phyloP scores from a whole-genome alignment of 441 rosid species.

The Croton setiger region DNA sequence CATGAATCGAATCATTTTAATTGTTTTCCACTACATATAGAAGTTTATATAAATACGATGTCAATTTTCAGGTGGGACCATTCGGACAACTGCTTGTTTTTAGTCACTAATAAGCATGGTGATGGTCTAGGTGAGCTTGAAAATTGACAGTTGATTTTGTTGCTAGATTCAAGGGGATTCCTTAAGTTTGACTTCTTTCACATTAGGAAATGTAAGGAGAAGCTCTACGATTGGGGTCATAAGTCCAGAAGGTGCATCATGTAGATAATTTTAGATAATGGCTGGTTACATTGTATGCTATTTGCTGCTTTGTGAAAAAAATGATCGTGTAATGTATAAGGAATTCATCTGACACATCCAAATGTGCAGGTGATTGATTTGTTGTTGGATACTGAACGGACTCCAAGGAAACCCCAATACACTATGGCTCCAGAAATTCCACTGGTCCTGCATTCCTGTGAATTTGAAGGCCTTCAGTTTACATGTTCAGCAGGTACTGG shows the following conservation, averaged over 20 bases:
- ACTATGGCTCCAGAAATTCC: constrained; percentile 81
- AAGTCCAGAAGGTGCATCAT: constrained; percentile 4
- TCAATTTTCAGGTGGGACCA: constrained; percentile 22
- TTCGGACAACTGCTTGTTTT: constrained; percentile 9
- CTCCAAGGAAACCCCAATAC: constrained; percentile 77
- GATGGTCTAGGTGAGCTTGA: constrained; percentile 18
- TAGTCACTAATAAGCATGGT: constrained; percentile 10
- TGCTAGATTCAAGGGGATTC: neutral
- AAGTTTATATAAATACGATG: neutral
- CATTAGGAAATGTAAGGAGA: neutral
- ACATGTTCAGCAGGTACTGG: constrained; percentile 69
- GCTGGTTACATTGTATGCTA: neutral
- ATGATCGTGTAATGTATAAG: constrained; percentile 2
- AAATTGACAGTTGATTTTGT: neutral
- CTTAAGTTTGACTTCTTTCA: neutral
- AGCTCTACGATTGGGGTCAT: neutral
- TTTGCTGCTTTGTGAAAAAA: neutral
- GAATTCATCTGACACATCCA: constrained; percentile 14
- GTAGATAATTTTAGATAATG: neutral
- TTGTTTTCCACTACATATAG: neutral
- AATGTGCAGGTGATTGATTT: constrained; percentile 63
- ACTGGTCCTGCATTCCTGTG: constrained; percentile 72
- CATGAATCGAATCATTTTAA: neutral
- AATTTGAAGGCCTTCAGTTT: constrained; percentile 67
- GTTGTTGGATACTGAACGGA: constrained; percentile 56